phyloP scores from a whole-genome alignment of 352 stramenopile genomes.

The Bremia lactucae region DNA sequence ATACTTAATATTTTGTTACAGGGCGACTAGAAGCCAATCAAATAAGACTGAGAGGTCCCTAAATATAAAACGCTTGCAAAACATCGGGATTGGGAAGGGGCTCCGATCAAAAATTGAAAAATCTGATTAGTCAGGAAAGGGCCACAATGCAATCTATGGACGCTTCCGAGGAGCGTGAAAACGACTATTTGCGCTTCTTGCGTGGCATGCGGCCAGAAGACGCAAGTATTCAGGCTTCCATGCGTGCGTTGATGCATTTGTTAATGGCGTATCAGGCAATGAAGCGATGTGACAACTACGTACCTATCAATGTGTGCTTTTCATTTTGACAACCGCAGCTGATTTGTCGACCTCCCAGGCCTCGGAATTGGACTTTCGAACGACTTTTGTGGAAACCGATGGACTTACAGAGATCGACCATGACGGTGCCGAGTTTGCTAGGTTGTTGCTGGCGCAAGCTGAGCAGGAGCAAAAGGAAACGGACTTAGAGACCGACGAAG shows the following conservation, averaged over 20 bases:
- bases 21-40: no score
- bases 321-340: conserved; percentile 19
- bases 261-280: neutral
- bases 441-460: conserved; percentile 59
- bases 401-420: conserved; percentile 55
- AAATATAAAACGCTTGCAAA: no score
- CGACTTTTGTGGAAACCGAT: conserved; percentile 47
- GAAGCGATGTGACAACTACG: neutral
- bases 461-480: conserved; percentile 34
- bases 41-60: no score
- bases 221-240: conserved; percentile 25
- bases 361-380: conserved; percentile 67
- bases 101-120: no score
- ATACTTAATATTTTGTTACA: no score
- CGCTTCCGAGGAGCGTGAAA: conserved; percentile 33
- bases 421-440: conserved; percentile 54
- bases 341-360: conserved; percentile 41
- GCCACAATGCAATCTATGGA: no score
- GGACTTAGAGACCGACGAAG: conserved; percentile 12
- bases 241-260: conserved; percentile 20
- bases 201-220: conserved; percentile 58
- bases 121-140: no score
- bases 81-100: no score
- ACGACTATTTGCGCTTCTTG: conserved; percentile 75
- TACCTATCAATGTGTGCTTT: conserved; percentile 1